Evolutionary conservation across 352 stramenopile species (phyloP).

Genomic region (Phytopythium ostracodes): DNA sequence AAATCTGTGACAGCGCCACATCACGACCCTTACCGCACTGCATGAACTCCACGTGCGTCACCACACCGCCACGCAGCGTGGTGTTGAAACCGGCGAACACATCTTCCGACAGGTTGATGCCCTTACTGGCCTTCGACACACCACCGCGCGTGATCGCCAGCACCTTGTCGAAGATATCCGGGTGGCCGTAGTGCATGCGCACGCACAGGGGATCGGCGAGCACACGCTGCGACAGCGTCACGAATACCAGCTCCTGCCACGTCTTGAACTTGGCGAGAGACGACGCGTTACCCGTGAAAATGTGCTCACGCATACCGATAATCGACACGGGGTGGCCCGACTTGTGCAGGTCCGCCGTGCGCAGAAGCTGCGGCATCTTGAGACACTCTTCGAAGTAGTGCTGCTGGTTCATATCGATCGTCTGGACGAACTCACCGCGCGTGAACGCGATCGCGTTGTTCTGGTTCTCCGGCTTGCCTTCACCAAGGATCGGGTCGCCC

Average conservation of each 20-base stretch:
- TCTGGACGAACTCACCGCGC: slow-evolving; percentile 81
- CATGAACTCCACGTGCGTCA: slow-evolving; percentile 86
- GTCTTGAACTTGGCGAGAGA: slow-evolving; percentile 84
- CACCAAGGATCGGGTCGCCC: slow-evolving; percentile 76
- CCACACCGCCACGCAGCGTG: slow-evolving; percentile 65
- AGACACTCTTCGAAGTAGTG: slow-evolving; percentile 86
- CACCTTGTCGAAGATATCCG: slow-evolving; percentile 83
- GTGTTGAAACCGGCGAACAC: slow-evolving; percentile 84
- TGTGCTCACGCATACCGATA: slow-evolving; percentile 85
- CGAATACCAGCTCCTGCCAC: slow-evolving; percentile 83
- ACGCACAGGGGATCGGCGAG: slow-evolving; percentile 67
- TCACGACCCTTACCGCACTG: slow-evolving; percentile 85
- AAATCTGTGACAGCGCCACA: slow-evolving; percentile 82
- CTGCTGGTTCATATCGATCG: slow-evolving; percentile 89
- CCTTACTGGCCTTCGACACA: slow-evolving; percentile 77
- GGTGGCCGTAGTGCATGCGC: slow-evolving; percentile 84
- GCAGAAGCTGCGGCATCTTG: slow-evolving; percentile 82
- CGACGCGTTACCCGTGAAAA: slow-evolving; percentile 83
- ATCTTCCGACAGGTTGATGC: slow-evolving; percentile 85
- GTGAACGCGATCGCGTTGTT: slow-evolving; percentile 82
- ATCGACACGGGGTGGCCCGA: slow-evolving; percentile 73
- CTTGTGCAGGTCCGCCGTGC: slow-evolving; percentile 62
- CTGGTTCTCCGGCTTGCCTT: slow-evolving; percentile 86
- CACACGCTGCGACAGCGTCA: slow-evolving; percentile 80
- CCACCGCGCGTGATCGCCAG: slow-evolving; percentile 68